Evolutionary conservation across 192 early-diverging fungal genomes (phyloP), one percentile per base, ranked within the genome.

Genomic region (Lobulomyces angularis): DNA sequence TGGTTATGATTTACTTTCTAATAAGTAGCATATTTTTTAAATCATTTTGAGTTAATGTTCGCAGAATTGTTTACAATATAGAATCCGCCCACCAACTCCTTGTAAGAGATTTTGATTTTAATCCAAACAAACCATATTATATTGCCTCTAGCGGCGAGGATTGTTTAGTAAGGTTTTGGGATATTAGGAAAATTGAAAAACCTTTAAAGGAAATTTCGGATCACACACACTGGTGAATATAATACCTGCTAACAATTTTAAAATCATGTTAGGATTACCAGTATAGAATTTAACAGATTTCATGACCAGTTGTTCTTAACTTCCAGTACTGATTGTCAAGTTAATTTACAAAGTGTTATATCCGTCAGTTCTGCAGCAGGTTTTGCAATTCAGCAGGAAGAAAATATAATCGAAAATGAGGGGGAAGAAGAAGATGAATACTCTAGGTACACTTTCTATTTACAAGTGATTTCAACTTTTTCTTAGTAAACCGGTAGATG

Each of bases 291-390:
- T 58, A 97, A 97, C 61, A 67, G 68, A 27, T 82, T 77, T 51
- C 87, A 97, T 52, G 92, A 97, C 58, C 92, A 97, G 61, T 58
- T 97, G 11, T 55, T 97, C 14, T 64, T 97, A 22, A 74, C 84
- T 0, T 81, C 85, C 0, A 68, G 87, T 33, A 83, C 82, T 0
- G 92, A 97, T 50, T 85, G 81, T 36, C 62, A 72, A 37, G 92
- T 97, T 2, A 87, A 87, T 46, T 58, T 97, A 18, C 77, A 94
- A 28, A 87, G 79, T 48, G 69, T 79, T 1, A 79, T 91, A 5
- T 88, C 84, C 0, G 76, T 87, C 3, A 91, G 88, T 2, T 89
- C 86, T 12, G 82, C 83, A 0, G 70, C 77, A 0, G 37, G 57
- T 8, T 14, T 55, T 44, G 36, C 30, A 25, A 57, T 36, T 20